Evolutionary conservation across 129 eudicot species (phyloP).

Genomic region (Saussurea involucrata): DNA sequence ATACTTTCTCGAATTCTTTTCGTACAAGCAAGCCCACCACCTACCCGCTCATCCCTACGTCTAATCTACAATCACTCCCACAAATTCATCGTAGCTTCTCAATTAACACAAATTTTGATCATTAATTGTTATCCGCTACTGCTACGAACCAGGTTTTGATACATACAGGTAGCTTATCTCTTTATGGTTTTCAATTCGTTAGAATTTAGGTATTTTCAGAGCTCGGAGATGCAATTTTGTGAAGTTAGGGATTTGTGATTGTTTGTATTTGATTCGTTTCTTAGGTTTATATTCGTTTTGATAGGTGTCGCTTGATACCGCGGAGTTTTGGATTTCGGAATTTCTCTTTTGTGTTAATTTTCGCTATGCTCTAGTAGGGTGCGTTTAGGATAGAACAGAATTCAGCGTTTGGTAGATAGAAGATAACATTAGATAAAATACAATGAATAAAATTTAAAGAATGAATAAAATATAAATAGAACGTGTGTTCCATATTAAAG

Average conservation of each 20-base stretch:
- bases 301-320: background rate
- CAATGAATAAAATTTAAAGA: too few species aligned
- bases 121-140: background rate
- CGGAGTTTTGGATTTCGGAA: background rate
- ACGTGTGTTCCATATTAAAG: too few species aligned
- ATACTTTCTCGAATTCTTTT: slow-evolving; percentile 3
- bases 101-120: background rate
- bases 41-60: slow-evolving; percentile 15
- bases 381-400: too few species aligned
- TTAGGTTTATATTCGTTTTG: background rate
- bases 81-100: background rate
- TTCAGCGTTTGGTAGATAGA: too few species aligned
- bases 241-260: slow-evolving; percentile 2
- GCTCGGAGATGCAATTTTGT: background rate
- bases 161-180: slow-evolving; percentile 9
- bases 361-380: background rate
- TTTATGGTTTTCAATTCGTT: background rate
- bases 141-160: background rate
- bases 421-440: too few species aligned
- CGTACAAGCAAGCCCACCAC: slow-evolving; percentile 3
- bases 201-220: slow-evolving; percentile 10
- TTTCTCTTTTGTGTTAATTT: background rate
- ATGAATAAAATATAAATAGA: too few species aligned
- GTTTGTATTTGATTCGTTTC: background rate
- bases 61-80: slow-evolving; percentile 9